Conservation (phyloP, 768 basidiomycete species). For the Tricholoma furcatifolium region DNA sequence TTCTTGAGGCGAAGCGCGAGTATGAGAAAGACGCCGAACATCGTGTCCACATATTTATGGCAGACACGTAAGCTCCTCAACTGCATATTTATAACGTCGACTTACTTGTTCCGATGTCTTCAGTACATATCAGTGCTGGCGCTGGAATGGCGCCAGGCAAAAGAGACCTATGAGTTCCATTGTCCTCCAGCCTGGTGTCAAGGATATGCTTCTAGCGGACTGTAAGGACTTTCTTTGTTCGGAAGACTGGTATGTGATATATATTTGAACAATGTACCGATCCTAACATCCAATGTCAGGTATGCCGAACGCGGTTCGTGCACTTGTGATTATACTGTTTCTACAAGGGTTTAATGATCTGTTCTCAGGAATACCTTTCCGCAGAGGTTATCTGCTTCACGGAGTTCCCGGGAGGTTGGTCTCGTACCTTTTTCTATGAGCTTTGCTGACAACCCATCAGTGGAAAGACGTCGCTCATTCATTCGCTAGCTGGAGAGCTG, state of each 20-base stretch:
- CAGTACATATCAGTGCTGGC: slow-evolving; percentile 76
- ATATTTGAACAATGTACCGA: slow-evolving; percentile 9
- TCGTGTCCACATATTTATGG: slow-evolving; percentile 86
- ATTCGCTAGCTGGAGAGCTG: slow-evolving; percentile 82
- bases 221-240: slow-evolving; percentile 84
- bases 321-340: slow-evolving; percentile 12
- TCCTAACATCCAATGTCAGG: slow-evolving; percentile 41
- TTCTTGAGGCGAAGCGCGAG: slow-evolving; percentile 82
- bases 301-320: slow-evolving; percentile 84
- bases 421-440: slow-evolving; percentile 4
- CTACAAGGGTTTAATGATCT: slow-evolving; percentile 14
- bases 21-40: slow-evolving; percentile 92
- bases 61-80: slow-evolving; percentile 68
- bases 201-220: slow-evolving; percentile 87
- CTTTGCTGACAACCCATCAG: slow-evolving; percentile 35
- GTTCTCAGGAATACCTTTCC: slow-evolving; percentile 78
- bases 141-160: slow-evolving; percentile 86
- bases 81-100: background rate
- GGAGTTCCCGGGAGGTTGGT: slow-evolving; percentile 82
- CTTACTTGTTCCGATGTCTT: background rate
- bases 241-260: slow-evolving; percentile 69
- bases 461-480: slow-evolving; percentile 85
- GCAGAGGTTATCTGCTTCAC: slow-evolving; percentile 80
- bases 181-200: slow-evolving; percentile 84
- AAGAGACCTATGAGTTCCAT: slow-evolving; percentile 94